These are phyloP conservation scores for Aristolochia contorta DNA, from an alignment of 164 flowering plant species.

Conservation along the genomic window DNA sequence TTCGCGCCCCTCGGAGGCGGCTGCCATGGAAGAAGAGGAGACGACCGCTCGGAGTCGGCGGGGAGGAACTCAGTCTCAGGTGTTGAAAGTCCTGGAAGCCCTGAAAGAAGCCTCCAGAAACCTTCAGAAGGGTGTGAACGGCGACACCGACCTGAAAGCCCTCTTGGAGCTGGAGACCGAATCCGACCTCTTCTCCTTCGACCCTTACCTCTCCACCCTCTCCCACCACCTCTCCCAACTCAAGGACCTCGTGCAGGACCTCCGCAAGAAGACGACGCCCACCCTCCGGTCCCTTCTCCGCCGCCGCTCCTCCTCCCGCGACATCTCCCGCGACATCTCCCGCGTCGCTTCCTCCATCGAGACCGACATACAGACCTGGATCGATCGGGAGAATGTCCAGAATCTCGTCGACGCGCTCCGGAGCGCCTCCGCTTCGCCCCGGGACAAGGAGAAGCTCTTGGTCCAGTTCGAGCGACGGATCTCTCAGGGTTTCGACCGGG, in stretches of 20 bases:
- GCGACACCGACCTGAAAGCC: constrained; percentile 47
- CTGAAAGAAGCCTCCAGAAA: constrained; percentile 69
- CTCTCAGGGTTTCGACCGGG: constrained; percentile 48
- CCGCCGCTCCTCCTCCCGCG: constrained; percentile 45
- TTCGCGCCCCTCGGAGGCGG: too few relatives aligned
- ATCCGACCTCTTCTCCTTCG: constrained; percentile 35
- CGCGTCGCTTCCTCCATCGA: constrained; percentile 61
- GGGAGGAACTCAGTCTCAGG: constrained; percentile 9
- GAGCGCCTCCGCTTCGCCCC: constrained; percentile 9
- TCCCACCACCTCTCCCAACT: constrained; percentile 34
- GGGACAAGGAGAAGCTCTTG: constrained; percentile 30
- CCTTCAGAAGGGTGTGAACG: constrained; percentile 28
- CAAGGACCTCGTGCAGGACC: constrained; percentile 28
- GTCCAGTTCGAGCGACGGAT: constrained; percentile 38
- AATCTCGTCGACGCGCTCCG: constrained; percentile 24
- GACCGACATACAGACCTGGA: constrained; percentile 73
- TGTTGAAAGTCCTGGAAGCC: constrained; percentile 48
- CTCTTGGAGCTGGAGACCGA: constrained; percentile 49
- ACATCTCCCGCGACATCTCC: constrained; percentile 59
- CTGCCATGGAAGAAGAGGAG: not conserved
- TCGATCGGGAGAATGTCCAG: constrained; percentile 61
- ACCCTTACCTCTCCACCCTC: constrained; percentile 56
- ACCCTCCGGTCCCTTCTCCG: constrained; percentile 36
- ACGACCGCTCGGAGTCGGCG: not conserved
- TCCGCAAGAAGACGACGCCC: constrained; percentile 15